A percentile compares a stretch with the other conserved stretches of the same genome.
These are phyloP conservation scores for Globisporangium megalacanthum DNA, from an alignment of 352 stramenopile species.

Conservation along the genomic window DNA sequence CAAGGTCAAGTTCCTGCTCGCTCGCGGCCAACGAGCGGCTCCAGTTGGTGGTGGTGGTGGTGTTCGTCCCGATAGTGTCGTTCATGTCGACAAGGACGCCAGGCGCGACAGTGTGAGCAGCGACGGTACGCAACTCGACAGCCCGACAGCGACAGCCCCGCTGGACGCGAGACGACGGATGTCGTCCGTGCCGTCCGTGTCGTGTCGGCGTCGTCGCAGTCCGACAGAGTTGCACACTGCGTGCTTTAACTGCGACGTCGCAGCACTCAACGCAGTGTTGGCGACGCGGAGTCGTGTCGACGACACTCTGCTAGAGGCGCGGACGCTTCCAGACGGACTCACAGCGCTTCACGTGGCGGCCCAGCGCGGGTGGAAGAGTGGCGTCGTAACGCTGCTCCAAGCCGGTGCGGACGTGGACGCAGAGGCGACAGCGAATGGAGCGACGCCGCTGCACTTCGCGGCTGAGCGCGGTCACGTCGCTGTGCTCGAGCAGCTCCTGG, in stretches of 20 bases:
- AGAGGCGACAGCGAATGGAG: not conserved
- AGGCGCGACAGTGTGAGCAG: slow-evolving; percentile 7
- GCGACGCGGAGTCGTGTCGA: not conserved
- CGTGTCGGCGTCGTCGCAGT: not conserved
- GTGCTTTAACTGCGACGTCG: slow-evolving; percentile 7
- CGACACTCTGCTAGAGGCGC: slow-evolving; percentile 1
- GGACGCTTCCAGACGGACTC: slow-evolving; percentile 11
- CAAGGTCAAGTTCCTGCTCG: slow-evolving; percentile 31
- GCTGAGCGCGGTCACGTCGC: slow-evolving; percentile 20
- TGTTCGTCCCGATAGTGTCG: too few species aligned
- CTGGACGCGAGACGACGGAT: not conserved
- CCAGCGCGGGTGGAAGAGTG: slow-evolving; percentile 20
- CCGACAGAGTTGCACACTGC: slow-evolving; percentile 4
- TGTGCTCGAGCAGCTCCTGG: slow-evolving; percentile 20
- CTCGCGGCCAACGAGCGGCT: not conserved
- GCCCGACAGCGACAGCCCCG: not conserved
- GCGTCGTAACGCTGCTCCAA: slow-evolving; percentile 20
- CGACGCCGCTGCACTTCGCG: slow-evolving; percentile 24
- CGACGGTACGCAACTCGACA: slow-evolving; percentile 6
- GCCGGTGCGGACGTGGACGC: slow-evolving; percentile 21
- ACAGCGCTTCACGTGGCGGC: slow-evolving; percentile 27
- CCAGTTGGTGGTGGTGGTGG: slow-evolving; percentile 7
- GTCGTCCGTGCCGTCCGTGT: not conserved
- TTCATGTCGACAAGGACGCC: too few species aligned
- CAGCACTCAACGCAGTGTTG: slow-evolving; percentile 1